Percentiles rank a stretch among this genome's conserved stretches.
Conservation (phyloP, 768 basidiomycete genomes). For the Suillus lakei region DNA sequence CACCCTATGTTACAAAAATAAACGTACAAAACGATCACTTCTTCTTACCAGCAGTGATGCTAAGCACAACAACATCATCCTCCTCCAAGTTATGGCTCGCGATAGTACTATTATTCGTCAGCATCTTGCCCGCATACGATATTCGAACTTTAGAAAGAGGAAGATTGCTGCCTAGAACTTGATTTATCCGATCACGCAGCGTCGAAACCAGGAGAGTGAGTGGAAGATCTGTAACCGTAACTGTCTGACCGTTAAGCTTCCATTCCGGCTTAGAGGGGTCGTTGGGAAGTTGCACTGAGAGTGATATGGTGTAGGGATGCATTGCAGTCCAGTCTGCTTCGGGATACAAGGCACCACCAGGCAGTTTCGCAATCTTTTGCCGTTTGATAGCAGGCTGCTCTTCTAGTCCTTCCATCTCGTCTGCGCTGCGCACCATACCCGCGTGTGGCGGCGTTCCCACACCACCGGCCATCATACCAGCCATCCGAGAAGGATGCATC, state of each 20-base stretch:
- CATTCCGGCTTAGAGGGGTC: constrained; percentile 88
- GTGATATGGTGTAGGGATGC: constrained; percentile 90
- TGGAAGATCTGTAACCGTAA: constrained; percentile 82
- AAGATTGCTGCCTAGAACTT: constrained; percentile 77
- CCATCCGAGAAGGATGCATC: constrained; percentile 72
- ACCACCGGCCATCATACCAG: constrained; percentile 57
- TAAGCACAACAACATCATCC: constrained; percentile 82
- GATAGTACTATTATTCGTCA: constrained; percentile 85
- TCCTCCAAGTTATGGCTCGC: constrained; percentile 91
- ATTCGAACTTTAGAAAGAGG: constrained; percentile 82
- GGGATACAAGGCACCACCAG: constrained; percentile 82
- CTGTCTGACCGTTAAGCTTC: constrained; percentile 84
- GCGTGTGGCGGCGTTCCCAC: constrained; percentile 51
- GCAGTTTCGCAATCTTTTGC: constrained; percentile 83
- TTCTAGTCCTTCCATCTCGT: constrained; percentile 78
- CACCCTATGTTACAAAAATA: constrained; percentile 3
- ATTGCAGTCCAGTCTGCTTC: constrained; percentile 90
- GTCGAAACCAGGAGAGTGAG: constrained; percentile 86
- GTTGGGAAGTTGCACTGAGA: constrained; percentile 82
- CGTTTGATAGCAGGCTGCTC: constrained; percentile 85
- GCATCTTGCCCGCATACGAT: constrained; percentile 81
- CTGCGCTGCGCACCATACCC: constrained; percentile 79
- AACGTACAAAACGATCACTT: constrained; percentile 44
- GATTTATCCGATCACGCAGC: constrained; percentile 86
- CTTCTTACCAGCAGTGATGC: constrained; percentile 77